Conservation (phyloP, 2,329 filamentous ascomycete genomes). For the Endoconidiophora laricicola region DNA sequence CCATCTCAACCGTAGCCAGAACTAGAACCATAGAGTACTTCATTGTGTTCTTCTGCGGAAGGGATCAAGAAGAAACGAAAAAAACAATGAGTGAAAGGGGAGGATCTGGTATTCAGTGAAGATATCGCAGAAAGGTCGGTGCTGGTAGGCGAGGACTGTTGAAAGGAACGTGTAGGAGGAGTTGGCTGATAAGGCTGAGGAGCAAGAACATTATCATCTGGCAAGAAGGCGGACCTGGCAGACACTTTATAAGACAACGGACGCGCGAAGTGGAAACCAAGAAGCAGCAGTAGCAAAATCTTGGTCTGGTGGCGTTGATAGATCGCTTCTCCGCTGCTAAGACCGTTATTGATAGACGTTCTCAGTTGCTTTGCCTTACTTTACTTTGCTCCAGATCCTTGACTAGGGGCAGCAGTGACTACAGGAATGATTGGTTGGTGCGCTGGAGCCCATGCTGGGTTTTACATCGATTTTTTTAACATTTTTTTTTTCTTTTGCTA, state of each 20-base stretch:
- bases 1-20: neutral
- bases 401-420: no score
- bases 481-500: no score
- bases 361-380: no score
- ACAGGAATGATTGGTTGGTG: no score
- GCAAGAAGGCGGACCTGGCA: neutral
- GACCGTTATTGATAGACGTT: no score
- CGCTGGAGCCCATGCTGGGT: no score
- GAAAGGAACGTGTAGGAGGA: neutral
- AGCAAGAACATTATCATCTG: neutral
- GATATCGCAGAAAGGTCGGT: neutral
- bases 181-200: neutral
- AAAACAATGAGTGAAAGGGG: neutral
- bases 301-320: conserved; percentile 1
- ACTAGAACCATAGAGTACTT: conserved; percentile 2
- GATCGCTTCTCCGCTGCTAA: neutral
- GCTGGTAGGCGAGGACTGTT: no score
- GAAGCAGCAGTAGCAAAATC: no score
- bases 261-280: no score
- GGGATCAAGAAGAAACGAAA: neutral
- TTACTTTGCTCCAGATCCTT: no score
- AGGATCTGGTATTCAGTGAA: neutral
- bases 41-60: neutral
- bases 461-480: no score
- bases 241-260: neutral